phyloP scores from a whole-genome alignment of 2,329 filamentous ascomycete species.

The Pseudocercospora macadamiae region DNA sequence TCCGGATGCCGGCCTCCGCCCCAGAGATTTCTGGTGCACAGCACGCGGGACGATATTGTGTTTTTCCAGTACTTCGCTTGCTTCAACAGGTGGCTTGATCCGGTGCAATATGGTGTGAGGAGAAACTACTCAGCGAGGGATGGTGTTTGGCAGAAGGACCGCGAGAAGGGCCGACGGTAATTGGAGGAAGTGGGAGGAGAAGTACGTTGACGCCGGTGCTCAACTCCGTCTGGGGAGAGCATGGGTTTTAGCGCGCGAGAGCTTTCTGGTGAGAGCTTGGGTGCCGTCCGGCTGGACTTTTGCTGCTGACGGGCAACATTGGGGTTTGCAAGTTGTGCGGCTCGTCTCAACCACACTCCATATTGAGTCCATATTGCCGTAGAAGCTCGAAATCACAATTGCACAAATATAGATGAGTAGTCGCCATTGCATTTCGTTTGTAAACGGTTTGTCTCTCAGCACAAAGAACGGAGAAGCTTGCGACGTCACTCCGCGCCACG shows the following conservation, averaged over 20 bases:
- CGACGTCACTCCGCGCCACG: not conserved
- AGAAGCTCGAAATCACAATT: no score
- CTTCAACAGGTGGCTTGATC: not conserved
- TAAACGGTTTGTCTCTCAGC: not conserved
- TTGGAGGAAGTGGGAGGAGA: not conserved
- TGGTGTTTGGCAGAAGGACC: not conserved
- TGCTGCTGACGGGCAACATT: not conserved
- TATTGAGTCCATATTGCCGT: no score
- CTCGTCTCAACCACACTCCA: not conserved
- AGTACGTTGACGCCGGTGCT: not conserved
- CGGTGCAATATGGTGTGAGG: not conserved
- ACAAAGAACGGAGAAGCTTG: not conserved
- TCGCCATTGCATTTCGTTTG: not conserved
- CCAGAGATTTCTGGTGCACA: not conserved
- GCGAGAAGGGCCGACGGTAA: not conserved
- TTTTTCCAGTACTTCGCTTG: not conserved
- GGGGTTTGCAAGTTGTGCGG: not conserved
- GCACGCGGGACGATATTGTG: not conserved
- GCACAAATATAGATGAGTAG: no score
- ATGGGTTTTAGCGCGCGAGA: not conserved
- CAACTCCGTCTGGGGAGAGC: slow-evolving; percentile 1
- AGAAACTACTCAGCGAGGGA: not conserved
- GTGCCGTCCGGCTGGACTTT: not conserved
- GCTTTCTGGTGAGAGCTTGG: not conserved
- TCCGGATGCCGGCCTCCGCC: not conserved